Evolutionary conservation across 2,329 filamentous ascomycete genomes (phyloP), one percentile per base, ranked within the genome.

Genomic region (Sclerotinia sclerotiorum): DNA sequence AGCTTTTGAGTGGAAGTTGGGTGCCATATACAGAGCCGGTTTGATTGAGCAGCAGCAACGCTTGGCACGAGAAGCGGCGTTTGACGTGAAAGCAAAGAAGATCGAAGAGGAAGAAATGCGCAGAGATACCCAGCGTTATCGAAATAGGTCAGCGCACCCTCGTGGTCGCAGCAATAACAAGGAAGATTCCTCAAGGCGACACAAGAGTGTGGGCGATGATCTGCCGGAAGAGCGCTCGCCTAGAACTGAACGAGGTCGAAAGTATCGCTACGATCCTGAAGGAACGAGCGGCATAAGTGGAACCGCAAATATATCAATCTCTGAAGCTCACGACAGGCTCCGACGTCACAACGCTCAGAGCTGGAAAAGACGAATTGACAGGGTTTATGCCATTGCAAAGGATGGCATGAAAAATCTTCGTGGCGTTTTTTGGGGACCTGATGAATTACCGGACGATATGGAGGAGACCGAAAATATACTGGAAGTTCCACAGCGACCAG

Each of bases 1-100:
- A 62, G 90, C 92, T 0, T 99, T 99, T 75, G 95, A 99, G 78
- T 99, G 94, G 92, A 98, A 97, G 77, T 83, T 99, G 13, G 93
- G 94, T 21, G 89, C 93, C 76, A 99, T 99, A 64, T 99, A 98
- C 78, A 89, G 94, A 44, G 88, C 92, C 57, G 95, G 96, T 0
- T 84, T 94, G 27, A 83, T 94, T 67, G 95, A 99, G 78, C 94
- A 98, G 79, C 89, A 90, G 77, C 95, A 98, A 78, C 87, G 95
- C 27, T 82, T 97, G 67, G 94, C 94, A 5, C 88, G 95, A 55
- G 93, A 97, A 78, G 93, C 97, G 72, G 94, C 94, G 0, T 98
- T 96, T 79, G 83, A 88, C 19, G 82, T 97, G 69, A 99, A 99
- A 78, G 85, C 90, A 19, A 96, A 94, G 78, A 94, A 90, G 75